Conservation (phyloP, 2,329 filamentous ascomycete species). For the Penicillium olsonii region DNA sequence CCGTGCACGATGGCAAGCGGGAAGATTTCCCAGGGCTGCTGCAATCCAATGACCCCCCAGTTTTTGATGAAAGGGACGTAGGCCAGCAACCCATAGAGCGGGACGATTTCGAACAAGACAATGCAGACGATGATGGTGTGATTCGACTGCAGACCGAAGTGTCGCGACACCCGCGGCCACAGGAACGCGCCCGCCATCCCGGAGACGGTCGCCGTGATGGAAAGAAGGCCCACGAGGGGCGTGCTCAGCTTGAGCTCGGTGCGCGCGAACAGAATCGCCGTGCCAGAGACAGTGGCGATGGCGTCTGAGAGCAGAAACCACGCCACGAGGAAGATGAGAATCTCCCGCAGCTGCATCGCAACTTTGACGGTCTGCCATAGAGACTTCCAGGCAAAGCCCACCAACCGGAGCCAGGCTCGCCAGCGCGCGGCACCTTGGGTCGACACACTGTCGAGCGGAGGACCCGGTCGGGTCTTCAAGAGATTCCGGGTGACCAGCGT, state of each 20-base stretch:
- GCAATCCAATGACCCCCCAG: slow-evolving; percentile 75
- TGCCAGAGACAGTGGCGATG: slow-evolving; percentile 86
- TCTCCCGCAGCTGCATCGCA: slow-evolving; percentile 69
- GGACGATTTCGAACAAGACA: slow-evolving; percentile 83
- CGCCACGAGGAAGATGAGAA: slow-evolving; percentile 77
- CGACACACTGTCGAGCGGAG: slow-evolving; percentile 52
- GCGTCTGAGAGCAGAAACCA: slow-evolving; percentile 93
- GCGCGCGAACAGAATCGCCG: slow-evolving; percentile 89
- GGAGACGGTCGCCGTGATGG: slow-evolving; percentile 78
- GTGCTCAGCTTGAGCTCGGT: slow-evolving; percentile 82
- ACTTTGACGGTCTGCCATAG: slow-evolving; percentile 74
- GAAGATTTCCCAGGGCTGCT: slow-evolving; percentile 92
- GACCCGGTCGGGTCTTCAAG: slow-evolving; percentile 80
- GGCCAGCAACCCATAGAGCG: slow-evolving; percentile 80
- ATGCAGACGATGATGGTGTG: slow-evolving; percentile 90
- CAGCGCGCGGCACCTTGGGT: slow-evolving; percentile 21
- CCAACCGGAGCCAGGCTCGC: slow-evolving; percentile 65
- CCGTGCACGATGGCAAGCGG: slow-evolving; percentile 83
- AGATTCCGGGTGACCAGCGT: slow-evolving; percentile 80
- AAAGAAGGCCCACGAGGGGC: slow-evolving; percentile 79
- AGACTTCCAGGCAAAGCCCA: slow-evolving; percentile 78
- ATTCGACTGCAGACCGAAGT: slow-evolving; percentile 67
- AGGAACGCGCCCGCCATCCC: slow-evolving; percentile 82
- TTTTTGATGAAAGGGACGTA: slow-evolving; percentile 74
- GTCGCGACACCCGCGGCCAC: slow-evolving; percentile 74